Evolutionary conservation across 331 rosid genomes (phyloP).

Genomic region (Malus hybrid): DNA sequence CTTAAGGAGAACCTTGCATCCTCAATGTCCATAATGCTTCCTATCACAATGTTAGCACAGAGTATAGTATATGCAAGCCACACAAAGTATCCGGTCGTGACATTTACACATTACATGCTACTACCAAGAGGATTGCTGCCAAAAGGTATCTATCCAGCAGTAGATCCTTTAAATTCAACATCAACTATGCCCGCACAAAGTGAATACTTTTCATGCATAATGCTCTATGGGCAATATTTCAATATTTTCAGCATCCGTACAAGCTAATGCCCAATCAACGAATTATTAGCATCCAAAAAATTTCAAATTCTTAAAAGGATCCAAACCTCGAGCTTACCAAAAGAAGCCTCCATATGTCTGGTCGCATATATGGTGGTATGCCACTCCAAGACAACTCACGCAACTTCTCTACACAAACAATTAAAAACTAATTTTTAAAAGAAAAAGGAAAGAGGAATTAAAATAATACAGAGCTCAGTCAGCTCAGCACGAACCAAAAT

Average conservation of each 20-base stretch:
- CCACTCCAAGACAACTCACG: slow-evolving; percentile 98
- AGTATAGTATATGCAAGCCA: background rate
- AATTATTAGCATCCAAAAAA: background rate
- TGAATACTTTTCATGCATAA: background rate
- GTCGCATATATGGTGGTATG: slow-evolving; percentile 83
- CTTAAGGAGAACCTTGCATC: background rate
- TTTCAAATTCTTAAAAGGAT: background rate
- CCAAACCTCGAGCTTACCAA: slow-evolving; percentile 50
- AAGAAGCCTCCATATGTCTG: slow-evolving; percentile 87
- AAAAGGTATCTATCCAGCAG: no score
- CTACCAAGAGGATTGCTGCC: no score
- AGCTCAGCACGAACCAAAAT: background rate
- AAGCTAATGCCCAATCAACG: background rate
- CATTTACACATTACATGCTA: no score
- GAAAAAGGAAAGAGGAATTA: background rate
- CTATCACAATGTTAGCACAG: background rate
- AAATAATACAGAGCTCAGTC: background rate
- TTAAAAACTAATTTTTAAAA: background rate
- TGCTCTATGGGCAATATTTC: background rate
- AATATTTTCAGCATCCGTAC: background rate
- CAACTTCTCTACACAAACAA: slow-evolving; percentile 65
- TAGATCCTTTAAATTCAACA: no score
- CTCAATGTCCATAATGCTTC: background rate
- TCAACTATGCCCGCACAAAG: background rate
- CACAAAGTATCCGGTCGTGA: no score